Conservation (phyloP, 116 monocot genomes). For the Zostera marina region DNA sequence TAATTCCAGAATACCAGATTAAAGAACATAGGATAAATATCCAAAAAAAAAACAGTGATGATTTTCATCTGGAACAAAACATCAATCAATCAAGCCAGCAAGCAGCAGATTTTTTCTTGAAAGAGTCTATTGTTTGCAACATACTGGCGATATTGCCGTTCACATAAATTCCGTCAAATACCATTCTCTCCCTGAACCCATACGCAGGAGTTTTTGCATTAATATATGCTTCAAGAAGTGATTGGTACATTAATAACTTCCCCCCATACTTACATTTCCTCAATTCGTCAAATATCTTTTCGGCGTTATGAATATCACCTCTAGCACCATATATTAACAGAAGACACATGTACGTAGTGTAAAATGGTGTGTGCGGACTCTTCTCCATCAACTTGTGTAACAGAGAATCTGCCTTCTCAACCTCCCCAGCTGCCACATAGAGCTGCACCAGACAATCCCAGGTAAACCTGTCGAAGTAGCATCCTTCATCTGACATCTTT, state of each 20-base stretch:
- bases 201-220: slow-evolving; percentile 70
- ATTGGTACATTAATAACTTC: slow-evolving; percentile 31
- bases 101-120: too few species aligned
- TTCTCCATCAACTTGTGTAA: slow-evolving; percentile 43
- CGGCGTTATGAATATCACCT: slow-evolving; percentile 67
- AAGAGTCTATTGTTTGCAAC: too few species aligned
- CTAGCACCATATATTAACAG: slow-evolving; percentile 35
- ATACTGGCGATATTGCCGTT: too few species aligned
- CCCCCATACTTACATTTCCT: slow-evolving; percentile 28
- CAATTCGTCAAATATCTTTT: slow-evolving; percentile 56
- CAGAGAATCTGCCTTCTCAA: slow-evolving; percentile 68
- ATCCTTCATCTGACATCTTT: slow-evolving; percentile 40
- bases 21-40: too few species aligned
- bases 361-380: slow-evolving; percentile 28
- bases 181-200: slow-evolving; percentile 86
- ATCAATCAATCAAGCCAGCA: too few species aligned
- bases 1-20: too few species aligned
- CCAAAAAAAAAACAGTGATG: too few species aligned
- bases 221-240: slow-evolving; percentile 51
- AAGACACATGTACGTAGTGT: slow-evolving; percentile 26
- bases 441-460: slow-evolving; percentile 60
- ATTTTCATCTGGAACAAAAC: too few species aligned
- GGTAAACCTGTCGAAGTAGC: slow-evolving; percentile 30
- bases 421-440: slow-evolving; percentile 48
- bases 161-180: too few species aligned